Evolutionary conservation across 306 rosid species (phyloP).

Genomic region (Lathyrus tuberosus): DNA sequence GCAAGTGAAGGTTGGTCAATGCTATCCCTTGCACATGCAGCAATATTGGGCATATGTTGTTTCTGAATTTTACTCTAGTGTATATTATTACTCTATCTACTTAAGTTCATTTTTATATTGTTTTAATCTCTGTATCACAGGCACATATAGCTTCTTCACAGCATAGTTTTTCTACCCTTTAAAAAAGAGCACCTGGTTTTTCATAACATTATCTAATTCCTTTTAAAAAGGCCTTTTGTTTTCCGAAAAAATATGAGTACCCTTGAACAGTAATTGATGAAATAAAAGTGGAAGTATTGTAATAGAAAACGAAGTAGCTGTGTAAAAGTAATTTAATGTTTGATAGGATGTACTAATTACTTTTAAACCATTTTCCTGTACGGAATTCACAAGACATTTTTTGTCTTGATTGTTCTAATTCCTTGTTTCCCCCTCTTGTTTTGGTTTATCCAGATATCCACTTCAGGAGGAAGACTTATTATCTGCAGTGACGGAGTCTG

Average conservation of each 20-base stretch:
- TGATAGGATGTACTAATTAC: background rate
- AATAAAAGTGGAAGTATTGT: constrained; percentile 1
- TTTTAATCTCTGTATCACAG: constrained; percentile 25
- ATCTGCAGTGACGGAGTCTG: constrained; percentile 97
- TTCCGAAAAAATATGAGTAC: background rate
- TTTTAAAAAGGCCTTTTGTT: constrained; percentile 18
- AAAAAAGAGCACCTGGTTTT: background rate
- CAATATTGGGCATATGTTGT: constrained; percentile 14
- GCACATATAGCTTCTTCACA: constrained; percentile 15
- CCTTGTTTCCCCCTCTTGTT: background rate
- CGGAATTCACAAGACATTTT: background rate
- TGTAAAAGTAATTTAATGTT: constrained; percentile 4
- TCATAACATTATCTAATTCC: constrained; percentile 12
- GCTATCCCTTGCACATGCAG: constrained; percentile 34
- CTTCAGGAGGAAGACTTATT: constrained; percentile 89
- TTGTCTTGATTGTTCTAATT: constrained; percentile 7
- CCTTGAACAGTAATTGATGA: background rate
- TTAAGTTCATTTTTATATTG: constrained; percentile 4
- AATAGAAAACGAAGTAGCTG: background rate
- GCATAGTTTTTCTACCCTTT: constrained; percentile 18
- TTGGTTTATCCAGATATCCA: constrained; percentile 67
- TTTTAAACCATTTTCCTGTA: background rate
- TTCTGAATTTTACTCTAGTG: constrained; percentile 21
- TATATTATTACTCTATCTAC: constrained; percentile 17
- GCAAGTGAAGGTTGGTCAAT: constrained; percentile 94